Evolutionary conservation across 495 filamentous ascomycete genomes (phyloP), one percentile per base, ranked within the genome.

Genomic region (Trichoderma erinaceum): DNA sequence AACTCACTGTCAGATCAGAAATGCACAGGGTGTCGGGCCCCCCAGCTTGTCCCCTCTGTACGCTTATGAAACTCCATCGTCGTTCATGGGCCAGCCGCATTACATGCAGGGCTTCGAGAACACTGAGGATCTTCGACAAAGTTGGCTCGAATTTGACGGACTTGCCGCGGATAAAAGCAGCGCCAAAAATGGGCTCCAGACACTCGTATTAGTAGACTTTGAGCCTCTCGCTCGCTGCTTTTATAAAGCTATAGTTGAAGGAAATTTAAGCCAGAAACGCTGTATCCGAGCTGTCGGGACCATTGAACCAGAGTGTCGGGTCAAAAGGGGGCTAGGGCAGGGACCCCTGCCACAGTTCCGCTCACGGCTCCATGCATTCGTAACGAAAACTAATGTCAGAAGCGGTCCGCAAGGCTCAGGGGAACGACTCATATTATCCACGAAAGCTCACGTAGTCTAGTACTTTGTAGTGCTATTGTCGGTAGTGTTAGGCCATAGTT

Each of bases 241-340:
- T n/a, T n/a, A 11, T 23, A 25, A 56, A 56, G 21, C 18, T 4
- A 61, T 0, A 32, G 16, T 7, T 66, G 65, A 25, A 63, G 32
- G 63, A 50, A 21, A 65, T 52, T 56, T 43, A 66, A 50, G 63
- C 61, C 68, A 41, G 10, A 66, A 52, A 50, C 27, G 29, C 35
- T 7, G 35, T 38, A 50, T 15, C 56, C 56, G 11, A 25, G 29
- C 56, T 29, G 13, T 61, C 56, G 27, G 56, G 56, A 29, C 29
- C 56, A 35, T 10, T 3, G 56, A 29, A 23, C 56, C 56, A 25
- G 29, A 23, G 29, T 29, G 23, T 61, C 16, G 56, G 56, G 56
- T 61, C 56, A 61, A 61, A 61, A 61, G 29, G 56, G 56, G 56
- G 56, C 56, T 61, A 32, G 56, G 56, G 16, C 56, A 61, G 56